phyloP scores from a whole-genome alignment of 331 rosid genomes.

The Spiraea crenata region DNA sequence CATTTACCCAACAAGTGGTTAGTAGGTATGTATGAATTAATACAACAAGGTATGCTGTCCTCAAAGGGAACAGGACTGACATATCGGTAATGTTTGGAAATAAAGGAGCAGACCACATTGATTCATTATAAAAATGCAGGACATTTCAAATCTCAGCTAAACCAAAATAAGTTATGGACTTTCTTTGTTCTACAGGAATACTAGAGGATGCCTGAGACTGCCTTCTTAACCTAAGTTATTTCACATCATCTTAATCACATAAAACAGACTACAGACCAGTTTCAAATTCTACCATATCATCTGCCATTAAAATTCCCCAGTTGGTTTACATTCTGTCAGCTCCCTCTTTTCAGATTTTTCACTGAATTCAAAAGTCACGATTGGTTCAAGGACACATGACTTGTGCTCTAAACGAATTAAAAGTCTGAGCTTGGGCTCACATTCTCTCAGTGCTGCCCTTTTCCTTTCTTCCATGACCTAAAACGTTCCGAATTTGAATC shows the following conservation, averaged over 20 bases:
- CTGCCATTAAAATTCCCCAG: constrained; percentile 1
- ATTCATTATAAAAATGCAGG: not conserved
- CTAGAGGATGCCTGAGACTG: not conserved
- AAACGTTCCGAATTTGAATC: too few species aligned
- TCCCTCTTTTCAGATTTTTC: not conserved
- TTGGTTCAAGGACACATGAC: too few species aligned
- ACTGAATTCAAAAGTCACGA: not conserved
- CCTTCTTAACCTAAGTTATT: not conserved
- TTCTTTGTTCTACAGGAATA: not conserved
- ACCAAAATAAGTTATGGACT: not conserved
- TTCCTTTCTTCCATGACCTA: too few species aligned
- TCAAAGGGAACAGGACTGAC: not conserved
- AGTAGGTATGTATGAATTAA: not conserved
- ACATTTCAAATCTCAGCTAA: not conserved
- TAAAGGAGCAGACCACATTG: not conserved
- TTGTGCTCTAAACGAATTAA: not conserved
- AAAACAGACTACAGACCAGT: not conserved
- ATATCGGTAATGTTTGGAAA: not conserved
- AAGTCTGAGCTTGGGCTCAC: too few species aligned
- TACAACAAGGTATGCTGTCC: not conserved
- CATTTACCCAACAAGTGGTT: not conserved
- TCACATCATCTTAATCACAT: not conserved
- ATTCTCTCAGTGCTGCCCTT: too few species aligned
- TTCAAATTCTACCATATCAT: not conserved
- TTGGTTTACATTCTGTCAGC: not conserved